Conservation (phyloP, 1,284 basidiomycete genomes). For the Inonotus hispidus region DNA sequence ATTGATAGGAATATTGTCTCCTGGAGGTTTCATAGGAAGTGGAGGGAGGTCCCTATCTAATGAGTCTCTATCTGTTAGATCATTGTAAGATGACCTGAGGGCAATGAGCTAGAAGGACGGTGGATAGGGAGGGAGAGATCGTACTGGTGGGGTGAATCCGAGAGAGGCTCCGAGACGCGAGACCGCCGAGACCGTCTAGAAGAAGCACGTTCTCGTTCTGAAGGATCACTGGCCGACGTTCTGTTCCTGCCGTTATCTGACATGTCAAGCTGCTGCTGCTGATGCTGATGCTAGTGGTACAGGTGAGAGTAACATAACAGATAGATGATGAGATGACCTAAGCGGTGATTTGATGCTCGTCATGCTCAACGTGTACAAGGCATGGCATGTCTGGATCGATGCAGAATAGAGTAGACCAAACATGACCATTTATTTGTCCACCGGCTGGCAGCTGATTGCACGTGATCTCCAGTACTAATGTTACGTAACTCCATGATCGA, state of each 20-base stretch:
- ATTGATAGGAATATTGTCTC: not conserved
- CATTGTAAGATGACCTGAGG: not conserved
- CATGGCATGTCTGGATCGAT: not conserved
- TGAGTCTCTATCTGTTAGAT: not conserved
- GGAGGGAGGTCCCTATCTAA: not conserved
- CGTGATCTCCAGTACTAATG: not conserved
- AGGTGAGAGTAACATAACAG: not conserved
- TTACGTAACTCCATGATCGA: not conserved
- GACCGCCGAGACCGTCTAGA: constrained; percentile 6
- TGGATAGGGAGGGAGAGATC: not conserved
- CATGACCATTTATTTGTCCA: not conserved
- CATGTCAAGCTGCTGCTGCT: not conserved
- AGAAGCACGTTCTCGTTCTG: too few relatives aligned
- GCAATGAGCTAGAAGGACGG: not conserved
- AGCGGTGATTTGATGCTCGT: not conserved
- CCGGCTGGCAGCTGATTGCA: not conserved
- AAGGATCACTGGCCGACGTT: constrained; percentile 3
- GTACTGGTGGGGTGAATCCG: not conserved
- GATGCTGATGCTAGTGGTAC: not conserved
- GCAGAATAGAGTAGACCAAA: not conserved
- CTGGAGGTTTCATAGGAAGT: constrained; percentile 1
- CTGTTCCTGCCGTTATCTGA: not conserved
- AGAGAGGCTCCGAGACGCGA: not conserved
- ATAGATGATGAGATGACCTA: not conserved
- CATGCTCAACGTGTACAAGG: not conserved